These are phyloP conservation scores for Phlegmacium glaucopus DNA, from an alignment of 768 basidiomycete genomes.

Conservation along the genomic window DNA sequence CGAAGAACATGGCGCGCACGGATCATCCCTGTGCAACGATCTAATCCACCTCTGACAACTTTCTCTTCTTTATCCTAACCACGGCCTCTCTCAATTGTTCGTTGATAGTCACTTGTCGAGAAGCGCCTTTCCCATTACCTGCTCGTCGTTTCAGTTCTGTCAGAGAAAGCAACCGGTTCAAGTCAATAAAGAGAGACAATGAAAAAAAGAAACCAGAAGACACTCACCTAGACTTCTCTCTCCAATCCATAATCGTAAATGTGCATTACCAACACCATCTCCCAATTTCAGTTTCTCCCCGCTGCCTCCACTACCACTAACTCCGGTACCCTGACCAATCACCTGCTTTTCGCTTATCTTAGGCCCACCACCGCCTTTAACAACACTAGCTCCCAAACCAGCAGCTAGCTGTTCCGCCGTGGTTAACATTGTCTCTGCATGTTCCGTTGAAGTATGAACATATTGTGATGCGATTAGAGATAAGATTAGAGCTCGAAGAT, in stretches of 20 bases:
- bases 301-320: slow-evolving; percentile 6
- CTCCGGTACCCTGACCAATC: too few relatives aligned
- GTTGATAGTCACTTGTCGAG: slow-evolving; percentile 47
- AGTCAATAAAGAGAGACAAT: neutral
- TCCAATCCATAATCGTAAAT: slow-evolving; percentile 69
- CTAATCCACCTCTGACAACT: slow-evolving; percentile 7
- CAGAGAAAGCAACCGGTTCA: slow-evolving; percentile 2
- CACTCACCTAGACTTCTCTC: slow-evolving; percentile 62
- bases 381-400: slow-evolving; percentile 53
- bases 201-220: neutral
- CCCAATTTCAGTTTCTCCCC: slow-evolving; percentile 5
- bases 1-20: too few relatives aligned
- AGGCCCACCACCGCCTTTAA: slow-evolving; percentile 19
- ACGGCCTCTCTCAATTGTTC: slow-evolving; percentile 23
- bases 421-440: slow-evolving; percentile 61
- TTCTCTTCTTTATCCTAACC: slow-evolving; percentile 18
- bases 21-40: too few relatives aligned
- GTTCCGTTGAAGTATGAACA: slow-evolving; percentile 63
- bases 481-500: slow-evolving; percentile 67
- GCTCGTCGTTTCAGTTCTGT: slow-evolving; percentile 57
- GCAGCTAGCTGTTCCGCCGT: slow-evolving; percentile 70
- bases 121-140: slow-evolving; percentile 45
- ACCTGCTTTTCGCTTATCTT: too few relatives aligned
- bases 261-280: slow-evolving; percentile 55
- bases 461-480: slow-evolving; percentile 70